These are phyloP conservation scores for Suhomyces vadensis DNA, from an alignment of 805 yeast genomes.

Conservation along the genomic window DNA sequence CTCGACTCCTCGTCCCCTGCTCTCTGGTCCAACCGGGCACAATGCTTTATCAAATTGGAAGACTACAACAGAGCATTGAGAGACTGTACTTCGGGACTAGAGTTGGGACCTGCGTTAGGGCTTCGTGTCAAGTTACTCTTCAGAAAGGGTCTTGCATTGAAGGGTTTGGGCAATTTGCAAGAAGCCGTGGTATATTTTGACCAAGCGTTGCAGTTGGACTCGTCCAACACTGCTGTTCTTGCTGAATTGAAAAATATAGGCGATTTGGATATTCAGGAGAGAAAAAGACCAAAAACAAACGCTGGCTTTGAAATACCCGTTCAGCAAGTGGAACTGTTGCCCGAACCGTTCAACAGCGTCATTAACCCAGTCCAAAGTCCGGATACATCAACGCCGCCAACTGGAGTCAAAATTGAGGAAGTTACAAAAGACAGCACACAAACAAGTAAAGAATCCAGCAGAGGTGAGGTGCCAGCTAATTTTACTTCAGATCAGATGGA, in stretches of 20 bases:
- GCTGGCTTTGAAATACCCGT: conserved; percentile 29
- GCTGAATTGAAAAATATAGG: conserved; percentile 30
- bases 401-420: no score
- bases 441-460: no score
- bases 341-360: conserved; percentile 17
- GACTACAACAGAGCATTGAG: conserved; percentile 50
- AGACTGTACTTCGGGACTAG: conserved; percentile 54
- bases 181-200: conserved; percentile 32
- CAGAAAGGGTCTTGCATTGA: conserved; percentile 48
- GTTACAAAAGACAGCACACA: no score
- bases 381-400: no score
- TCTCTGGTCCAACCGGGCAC: conserved; percentile 67
- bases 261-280: conserved; percentile 6
- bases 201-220: conserved; percentile 43
- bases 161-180: conserved; percentile 23
- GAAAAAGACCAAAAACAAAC: conserved; percentile 11
- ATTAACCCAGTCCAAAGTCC: neutral
- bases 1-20: conserved; percentile 52
- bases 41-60: conserved; percentile 55
- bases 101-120: conserved; percentile 25
- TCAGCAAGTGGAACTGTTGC: conserved; percentile 46
- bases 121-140: conserved; percentile 50
- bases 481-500: no score
- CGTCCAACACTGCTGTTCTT: conserved; percentile 38
- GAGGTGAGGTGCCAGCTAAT: no score